Conservation (phyloP, 768 basidiomycete species). For the Termitomyces sp. region DNA sequence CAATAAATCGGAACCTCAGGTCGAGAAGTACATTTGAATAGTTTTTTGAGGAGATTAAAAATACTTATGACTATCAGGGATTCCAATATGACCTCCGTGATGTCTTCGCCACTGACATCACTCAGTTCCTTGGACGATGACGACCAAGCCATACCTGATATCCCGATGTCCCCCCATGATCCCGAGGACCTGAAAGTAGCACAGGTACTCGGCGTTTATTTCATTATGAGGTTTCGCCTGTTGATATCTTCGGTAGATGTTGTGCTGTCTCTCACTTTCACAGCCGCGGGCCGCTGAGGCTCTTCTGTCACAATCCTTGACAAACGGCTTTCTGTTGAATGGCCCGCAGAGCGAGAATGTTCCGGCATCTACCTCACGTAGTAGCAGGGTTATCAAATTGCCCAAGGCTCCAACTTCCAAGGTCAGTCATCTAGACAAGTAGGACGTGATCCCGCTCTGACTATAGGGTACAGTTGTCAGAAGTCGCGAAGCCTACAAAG, state of each 20-base stretch:
- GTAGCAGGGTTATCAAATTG: constrained; percentile 12
- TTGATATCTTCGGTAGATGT: constrained; percentile 23
- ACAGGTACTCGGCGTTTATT: constrained; percentile 32
- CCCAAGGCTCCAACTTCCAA: constrained; percentile 11
- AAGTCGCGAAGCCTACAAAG: constrained; percentile 7
- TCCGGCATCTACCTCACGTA: constrained; percentile 12
- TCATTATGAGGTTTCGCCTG: not conserved
- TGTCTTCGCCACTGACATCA: constrained; percentile 72
- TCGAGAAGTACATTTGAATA: constrained; percentile 32
- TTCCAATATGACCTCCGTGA: constrained; percentile 36
- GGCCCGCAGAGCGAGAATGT: constrained; percentile 26
- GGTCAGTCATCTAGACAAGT: constrained; percentile 2
- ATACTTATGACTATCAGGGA: constrained; percentile 22
- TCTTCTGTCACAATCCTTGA: constrained; percentile 1
- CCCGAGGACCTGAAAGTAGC: constrained; percentile 54
- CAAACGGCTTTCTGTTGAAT: constrained; percentile 15
- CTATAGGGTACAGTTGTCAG: not conserved
- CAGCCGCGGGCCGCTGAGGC: constrained; percentile 10
- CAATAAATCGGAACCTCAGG: constrained; percentile 34
- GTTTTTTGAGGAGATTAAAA: not conserved
- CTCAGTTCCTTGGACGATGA: constrained; percentile 71
- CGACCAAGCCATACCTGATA: constrained; percentile 26
- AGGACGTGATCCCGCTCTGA: not conserved
- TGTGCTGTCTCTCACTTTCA: constrained; percentile 31
- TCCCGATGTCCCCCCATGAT: constrained; percentile 24